Conservation (phyloP, 768 basidiomycete species). For the Leucogyrophana mollusca region DNA sequence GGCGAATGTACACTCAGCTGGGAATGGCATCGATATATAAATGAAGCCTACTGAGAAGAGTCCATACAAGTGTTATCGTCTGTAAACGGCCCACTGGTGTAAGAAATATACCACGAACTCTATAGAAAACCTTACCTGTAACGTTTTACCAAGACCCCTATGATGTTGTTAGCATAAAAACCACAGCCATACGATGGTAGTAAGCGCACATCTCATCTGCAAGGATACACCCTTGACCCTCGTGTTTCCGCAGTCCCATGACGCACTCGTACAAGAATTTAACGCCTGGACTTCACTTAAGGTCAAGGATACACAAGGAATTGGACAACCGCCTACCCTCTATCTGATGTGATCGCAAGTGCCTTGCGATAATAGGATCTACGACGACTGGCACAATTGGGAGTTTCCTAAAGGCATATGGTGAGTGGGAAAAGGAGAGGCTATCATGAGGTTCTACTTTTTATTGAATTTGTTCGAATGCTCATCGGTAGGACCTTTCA, state of each 20-base stretch:
- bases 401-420: conserved; percentile 42
- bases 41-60: conserved; percentile 70
- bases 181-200: conserved; percentile 1
- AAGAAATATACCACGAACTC: not conserved
- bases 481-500: conserved; percentile 73
- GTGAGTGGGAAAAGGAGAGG: conserved; percentile 3
- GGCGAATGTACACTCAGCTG: not conserved
- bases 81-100: conserved; percentile 31
- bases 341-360: conserved; percentile 84
- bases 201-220: conserved; percentile 89
- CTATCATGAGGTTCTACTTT: conserved; percentile 45
- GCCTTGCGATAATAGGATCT: conserved; percentile 77
- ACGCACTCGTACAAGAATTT: conserved; percentile 94
- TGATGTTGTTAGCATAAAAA: conserved; percentile 10
- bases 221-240: conserved; percentile 91
- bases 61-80: conserved; percentile 94
- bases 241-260: conserved; percentile 90
- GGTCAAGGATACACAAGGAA: conserved; percentile 1
- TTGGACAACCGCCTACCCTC: conserved; percentile 56
- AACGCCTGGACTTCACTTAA: conserved; percentile 47
- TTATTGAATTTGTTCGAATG: conserved; percentile 69
- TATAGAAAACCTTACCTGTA: conserved; percentile 50
- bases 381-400: conserved; percentile 81
- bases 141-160: conserved; percentile 97
- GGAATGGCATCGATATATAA: not conserved